These are phyloP conservation scores for Umbelopsis vinacea DNA, from an alignment of 192 early-diverging fungal genomes.

Conservation along the genomic window DNA sequence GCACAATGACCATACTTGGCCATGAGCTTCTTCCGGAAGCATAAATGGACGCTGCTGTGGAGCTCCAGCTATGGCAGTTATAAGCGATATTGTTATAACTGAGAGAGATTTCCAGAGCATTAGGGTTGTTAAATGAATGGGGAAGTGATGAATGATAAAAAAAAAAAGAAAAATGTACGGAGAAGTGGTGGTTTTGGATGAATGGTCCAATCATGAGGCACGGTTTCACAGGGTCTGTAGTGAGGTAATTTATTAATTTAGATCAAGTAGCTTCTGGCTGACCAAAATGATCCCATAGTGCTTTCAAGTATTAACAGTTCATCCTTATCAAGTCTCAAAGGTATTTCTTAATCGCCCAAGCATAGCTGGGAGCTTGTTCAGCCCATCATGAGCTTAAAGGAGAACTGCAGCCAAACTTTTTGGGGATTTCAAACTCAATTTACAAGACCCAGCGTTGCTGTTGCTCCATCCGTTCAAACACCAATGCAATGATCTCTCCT, in stretches of 20 bases:
- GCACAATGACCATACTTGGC: conserved; percentile 43
- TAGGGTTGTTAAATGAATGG: neutral
- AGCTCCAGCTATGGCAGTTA: neutral
- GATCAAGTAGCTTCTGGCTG: neutral
- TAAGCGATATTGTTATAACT: neutral
- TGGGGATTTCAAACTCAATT: conserved; percentile 10
- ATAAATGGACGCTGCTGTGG: conserved; percentile 26
- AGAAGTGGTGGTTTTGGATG: no score
- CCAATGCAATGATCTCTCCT: conserved; percentile 21
- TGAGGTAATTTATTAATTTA: neutral
- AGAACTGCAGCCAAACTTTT: neutral
- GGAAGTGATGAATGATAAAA: neutral
- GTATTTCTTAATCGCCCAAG: no score
- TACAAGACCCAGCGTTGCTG: neutral
- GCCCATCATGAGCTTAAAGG: neutral
- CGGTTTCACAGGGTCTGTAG: neutral
- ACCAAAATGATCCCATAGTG: no score
- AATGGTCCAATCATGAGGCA: neutral
- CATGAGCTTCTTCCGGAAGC: conserved; percentile 33
- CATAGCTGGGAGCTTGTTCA: neutral
- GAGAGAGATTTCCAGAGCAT: conserved; percentile 8
- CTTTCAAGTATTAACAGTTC: no score
- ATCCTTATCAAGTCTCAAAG: no score
- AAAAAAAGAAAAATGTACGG: neutral
- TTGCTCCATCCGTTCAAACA: conserved; percentile 13